Base-by-base conservation (phyloP, 1,284 basidiomycete species). In the Xerocomus nothofagi region DNA sequence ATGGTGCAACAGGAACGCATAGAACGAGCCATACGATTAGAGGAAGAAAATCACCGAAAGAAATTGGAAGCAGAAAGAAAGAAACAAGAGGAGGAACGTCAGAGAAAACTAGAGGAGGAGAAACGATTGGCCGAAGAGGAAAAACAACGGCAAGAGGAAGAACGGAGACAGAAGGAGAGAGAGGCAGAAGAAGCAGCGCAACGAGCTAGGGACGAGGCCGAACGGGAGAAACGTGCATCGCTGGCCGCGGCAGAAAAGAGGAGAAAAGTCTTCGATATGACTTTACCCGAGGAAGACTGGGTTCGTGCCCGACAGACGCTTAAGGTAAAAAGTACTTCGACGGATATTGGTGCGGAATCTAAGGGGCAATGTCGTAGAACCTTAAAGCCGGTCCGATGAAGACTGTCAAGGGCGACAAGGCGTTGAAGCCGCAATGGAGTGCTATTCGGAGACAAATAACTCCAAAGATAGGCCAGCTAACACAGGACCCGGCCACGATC, bases 401-500 rank as follows among this genome's bases (percentile, higher is more conserved):
- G 37, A 63, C 68, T 9, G 84, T 95, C 47, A 94, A 96, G 65
- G 73, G 67, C 3, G 75, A 88, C 64, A 73, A 78, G 47, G 71
- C 71, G 8, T 54, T 77, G 48, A 86, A 82, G 65, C 66, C 79
- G 2, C 66, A 73, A 29, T 86, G 83, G 80, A 79, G 73, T 44
- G 76, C 73, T 40, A 78, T 82, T 30, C 90, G 96, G 53, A 82
- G 95, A 41, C 79, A 88, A 61, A 94, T 99, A 49, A 93, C 86
- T 2, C 88, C 92, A 26, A 93, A 92, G 64, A 81, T 98, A 32
- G 93, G 95, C 1, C 96, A 98, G 68, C 74, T 98, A 30, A 94
- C 93, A 11, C 91, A 93, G 59, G 88, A 94, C 39, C 60, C 73
- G 2, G 66, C 77, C 33, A 77, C 84, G n/a, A 91, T 95, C 40